Base-by-base conservation (phyloP, 2,329 filamentous ascomycete species). In the Hyphodiscus sp. region DNA sequence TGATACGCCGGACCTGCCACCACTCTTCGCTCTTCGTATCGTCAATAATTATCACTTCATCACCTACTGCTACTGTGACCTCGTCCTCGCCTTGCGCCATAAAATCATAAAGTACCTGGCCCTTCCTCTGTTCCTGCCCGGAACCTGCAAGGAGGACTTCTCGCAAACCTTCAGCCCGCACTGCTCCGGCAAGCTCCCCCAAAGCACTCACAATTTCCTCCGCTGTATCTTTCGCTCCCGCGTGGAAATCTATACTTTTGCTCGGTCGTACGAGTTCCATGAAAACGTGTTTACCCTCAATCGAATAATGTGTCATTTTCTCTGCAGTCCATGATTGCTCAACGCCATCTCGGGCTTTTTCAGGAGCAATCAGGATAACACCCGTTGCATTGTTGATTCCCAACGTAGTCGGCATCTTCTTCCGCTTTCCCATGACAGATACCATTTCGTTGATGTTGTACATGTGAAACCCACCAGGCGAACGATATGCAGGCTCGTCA, bases 251-350 rank as follows among this genome's bases (percentile, higher is more conserved):
- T 54, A 96, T 78, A 69, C 91, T 96, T 74, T 92, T 96, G 72
- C 89, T 96, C 7, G 94, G 94, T 51, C 86, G 79, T 49, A 96
- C 86, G 46, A 99, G 77, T 69, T 99, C 94, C 68, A 99, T 78
- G 67, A 99, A 99, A 15, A 99, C 89, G 70, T 97, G 94, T 68
- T 99, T 99, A 38, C 92, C 94, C 73, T 99, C 94, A 54, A 95
- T 90, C 20, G 91, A 96, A 70, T 97, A 97, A 70, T 96, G 90
- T n/a, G 87, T 91, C 78, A 99, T 86, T 68, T 88, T 94, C 44
- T 97, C 91, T 0, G 91, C 92, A 1, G 86, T 87, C 94, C 94
- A 99, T 70, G 95, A 91, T 67, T 95, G 86, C 55, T 89, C 85
- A 2, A 88, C 86, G 1, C 90, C 91, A 68, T 96, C 90, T 57